A percentile compares a stretch with the other conserved stretches of the same genome.
Conservation (phyloP, 768 basidiomycete genomes). For the Peribolospora kevripleyi region DNA sequence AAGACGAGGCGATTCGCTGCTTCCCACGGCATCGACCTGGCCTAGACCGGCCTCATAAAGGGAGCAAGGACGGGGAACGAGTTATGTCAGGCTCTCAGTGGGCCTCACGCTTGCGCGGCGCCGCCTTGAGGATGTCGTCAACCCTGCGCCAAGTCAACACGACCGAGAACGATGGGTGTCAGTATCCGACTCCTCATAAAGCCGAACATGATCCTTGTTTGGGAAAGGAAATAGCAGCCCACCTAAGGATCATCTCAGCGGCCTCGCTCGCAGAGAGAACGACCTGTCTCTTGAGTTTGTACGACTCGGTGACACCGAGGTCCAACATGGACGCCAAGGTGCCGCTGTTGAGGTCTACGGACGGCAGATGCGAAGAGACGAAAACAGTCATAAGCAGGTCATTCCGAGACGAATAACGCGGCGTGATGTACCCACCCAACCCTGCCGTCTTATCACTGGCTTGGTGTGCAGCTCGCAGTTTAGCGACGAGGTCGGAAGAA, state of each 20-base stretch:
- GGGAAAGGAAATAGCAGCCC: conserved; percentile 15
- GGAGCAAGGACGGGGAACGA: not conserved
- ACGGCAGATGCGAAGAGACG: not conserved
- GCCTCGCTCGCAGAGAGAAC: conserved; percentile 85
- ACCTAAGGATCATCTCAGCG: conserved; percentile 95
- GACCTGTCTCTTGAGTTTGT: conserved; percentile 89
- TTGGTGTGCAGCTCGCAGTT: conserved; percentile 76
- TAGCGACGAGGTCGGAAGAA: conserved; percentile 79
- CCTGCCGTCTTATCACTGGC: conserved; percentile 69
- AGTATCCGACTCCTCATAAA: not conserved
- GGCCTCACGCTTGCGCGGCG: conserved; percentile 58
- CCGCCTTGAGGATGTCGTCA: conserved; percentile 67
- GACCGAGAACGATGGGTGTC: not conserved
- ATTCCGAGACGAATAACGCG: not conserved
- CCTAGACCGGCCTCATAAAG: too few relatives aligned
- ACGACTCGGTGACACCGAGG: conserved; percentile 82
- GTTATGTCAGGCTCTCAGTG: conserved; percentile 7
- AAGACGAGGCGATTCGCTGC: too few relatives aligned
- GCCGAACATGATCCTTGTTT: not conserved
- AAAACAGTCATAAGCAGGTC: too few relatives aligned
- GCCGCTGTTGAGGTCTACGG: conserved; percentile 64
- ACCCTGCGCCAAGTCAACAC: conserved; percentile 28
- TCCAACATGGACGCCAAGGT: conserved; percentile 63
- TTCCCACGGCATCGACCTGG: too few relatives aligned
- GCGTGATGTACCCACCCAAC: conserved; percentile 33